A percentile compares a stretch with the other conserved stretches of the same genome.
Evolutionary conservation across 176 grass and related monocot species (phyloP).

Genomic region (bread wheat (Triticum aestivum)): IWGSC_CS_RefSeq_v2.1 NC_057807.1:537510368-537510867

Average conservation of each 20-base stretch:
- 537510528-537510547: too few relatives aligned
- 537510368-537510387: background rate
- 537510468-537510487: background rate
- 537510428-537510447: background rate
- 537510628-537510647: too few relatives aligned
- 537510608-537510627: too few relatives aligned
- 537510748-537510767: background rate
- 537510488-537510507: background rate
- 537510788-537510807: too few relatives aligned
- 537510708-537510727: background rate
- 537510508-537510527: background rate
- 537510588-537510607: background rate
- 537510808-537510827: too few relatives aligned
- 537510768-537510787: too few relatives aligned
- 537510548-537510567: too few relatives aligned
- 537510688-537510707: background rate
- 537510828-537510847: too few relatives aligned
- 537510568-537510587: background rate
- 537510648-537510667: background rate
- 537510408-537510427: too few relatives aligned
- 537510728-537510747: background rate
- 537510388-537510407: background rate
- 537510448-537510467: background rate
- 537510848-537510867: too few relatives aligned
- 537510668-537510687: background rate